Conservation (phyloP, 129 eudicot genomes). For the Smallanthus sonchifolius region DNA sequence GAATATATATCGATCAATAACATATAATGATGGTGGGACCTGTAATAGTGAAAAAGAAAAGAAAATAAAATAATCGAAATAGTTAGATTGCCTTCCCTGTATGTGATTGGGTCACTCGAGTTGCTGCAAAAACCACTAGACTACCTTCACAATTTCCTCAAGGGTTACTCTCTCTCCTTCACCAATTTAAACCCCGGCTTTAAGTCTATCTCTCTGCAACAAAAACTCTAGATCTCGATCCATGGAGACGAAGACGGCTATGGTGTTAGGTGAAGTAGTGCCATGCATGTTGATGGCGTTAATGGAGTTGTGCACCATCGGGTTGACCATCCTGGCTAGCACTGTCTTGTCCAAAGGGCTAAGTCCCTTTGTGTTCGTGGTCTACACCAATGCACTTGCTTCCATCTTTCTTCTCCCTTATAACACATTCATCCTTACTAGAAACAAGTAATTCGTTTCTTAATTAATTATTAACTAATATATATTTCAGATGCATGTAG, state of each 20-base stretch:
- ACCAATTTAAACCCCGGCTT: not conserved
- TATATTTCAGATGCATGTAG: too few species aligned
- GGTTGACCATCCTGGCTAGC: conserved; percentile 62
- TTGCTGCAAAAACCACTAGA: conserved; percentile 49
- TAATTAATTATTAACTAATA: not conserved
- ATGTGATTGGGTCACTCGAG: conserved; percentile 66
- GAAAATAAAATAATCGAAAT: not conserved
- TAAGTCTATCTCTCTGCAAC: not conserved
- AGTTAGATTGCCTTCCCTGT: conserved; percentile 29
- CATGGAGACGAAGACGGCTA: conserved; percentile 14
- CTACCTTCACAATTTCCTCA: conserved; percentile 61
- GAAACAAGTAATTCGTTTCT: conserved; percentile 26
- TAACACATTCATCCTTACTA: conserved; percentile 32
- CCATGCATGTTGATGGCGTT: conserved; percentile 49
- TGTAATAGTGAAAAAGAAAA: not conserved
- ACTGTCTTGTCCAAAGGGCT: conserved; percentile 57
- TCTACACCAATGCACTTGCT: conserved; percentile 62
- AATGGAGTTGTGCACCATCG: conserved; percentile 63
- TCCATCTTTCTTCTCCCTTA: conserved; percentile 59
- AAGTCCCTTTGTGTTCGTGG: conserved; percentile 79
- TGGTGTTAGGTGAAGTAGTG: conserved; percentile 27
- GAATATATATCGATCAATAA: not conserved
- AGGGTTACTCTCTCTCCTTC: conserved; percentile 43
- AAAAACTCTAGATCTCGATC: conserved; percentile 12
- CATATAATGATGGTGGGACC: not conserved